Evolutionary conservation across 306 rosid genomes (phyloP).

Genomic region (Ziziphus jujuba): DNA sequence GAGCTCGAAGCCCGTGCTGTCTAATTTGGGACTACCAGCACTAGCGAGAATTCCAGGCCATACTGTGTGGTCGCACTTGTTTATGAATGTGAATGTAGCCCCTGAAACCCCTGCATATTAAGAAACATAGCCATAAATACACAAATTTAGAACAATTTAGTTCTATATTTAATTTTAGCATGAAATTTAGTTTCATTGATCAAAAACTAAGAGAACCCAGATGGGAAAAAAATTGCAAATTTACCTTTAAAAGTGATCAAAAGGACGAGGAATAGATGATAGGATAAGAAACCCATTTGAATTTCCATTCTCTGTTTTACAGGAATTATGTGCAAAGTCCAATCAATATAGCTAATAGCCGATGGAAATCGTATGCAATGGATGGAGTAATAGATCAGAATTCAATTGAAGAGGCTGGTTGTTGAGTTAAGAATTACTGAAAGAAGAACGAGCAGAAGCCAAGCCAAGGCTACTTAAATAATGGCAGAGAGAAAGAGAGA

Average conservation of each 20-base stretch:
- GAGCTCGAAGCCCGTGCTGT: constrained; percentile 76
- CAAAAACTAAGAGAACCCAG: constrained; percentile 6
- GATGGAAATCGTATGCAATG: neutral
- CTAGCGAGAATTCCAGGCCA: constrained; percentile 86
- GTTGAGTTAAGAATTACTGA: too few species aligned
- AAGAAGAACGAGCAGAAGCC: neutral
- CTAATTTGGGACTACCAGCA: constrained; percentile 66
- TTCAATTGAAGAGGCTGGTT: too few species aligned
- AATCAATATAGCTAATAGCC: neutral
- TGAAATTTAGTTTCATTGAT: neutral
- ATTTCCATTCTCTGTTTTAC: neutral
- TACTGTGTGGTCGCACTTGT: constrained; percentile 77
- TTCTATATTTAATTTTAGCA: neutral
- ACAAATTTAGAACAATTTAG: neutral
- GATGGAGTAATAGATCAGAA: too few species aligned
- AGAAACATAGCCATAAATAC: constrained; percentile 15
- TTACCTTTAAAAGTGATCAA: constrained; percentile 47
- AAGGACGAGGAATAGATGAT: constrained; percentile 23
- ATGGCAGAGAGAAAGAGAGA: constrained; percentile 13
- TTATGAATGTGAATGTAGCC: constrained; percentile 67
- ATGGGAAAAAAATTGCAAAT: neutral
- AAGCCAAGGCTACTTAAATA: constrained; percentile 11
- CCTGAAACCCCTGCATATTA: constrained; percentile 53
- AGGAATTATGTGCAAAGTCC: constrained; percentile 4
- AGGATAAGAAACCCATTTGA: constrained; percentile 31